These are phyloP conservation scores for Nicotiana otophora DNA, from an alignment of 257 asterid genomes.

Conservation along the genomic window DNA sequence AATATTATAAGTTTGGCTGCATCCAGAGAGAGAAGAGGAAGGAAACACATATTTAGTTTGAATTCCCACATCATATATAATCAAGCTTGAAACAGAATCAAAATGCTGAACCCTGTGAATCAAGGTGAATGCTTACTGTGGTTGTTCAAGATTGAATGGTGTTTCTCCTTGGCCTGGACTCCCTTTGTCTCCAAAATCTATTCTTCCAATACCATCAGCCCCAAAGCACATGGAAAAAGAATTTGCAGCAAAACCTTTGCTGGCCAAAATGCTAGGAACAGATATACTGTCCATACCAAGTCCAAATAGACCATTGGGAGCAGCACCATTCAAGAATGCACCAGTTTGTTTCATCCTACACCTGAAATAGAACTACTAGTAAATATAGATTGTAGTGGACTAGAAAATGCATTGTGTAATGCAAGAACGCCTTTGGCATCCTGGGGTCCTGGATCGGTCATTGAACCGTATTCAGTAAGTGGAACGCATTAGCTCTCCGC, in stretches of 20 bases:
- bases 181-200: constrained; percentile 84
- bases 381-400: not conserved
- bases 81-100: constrained; percentile 2
- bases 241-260: constrained; percentile 65
- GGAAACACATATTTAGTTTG: not conserved
- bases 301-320: constrained; percentile 86
- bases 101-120: not conserved
- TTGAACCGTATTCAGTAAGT: not conserved
- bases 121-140: constrained; percentile 43
- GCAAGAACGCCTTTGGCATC: not conserved
- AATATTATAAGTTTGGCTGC: constrained; percentile 70
- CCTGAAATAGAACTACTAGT: constrained; percentile 33
- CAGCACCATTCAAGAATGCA: constrained; percentile 72
- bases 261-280: constrained; percentile 73
- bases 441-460: not conserved
- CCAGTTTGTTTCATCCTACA: constrained; percentile 90
- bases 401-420: not conserved
- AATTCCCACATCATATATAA: not conserved
- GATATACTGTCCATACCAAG: constrained; percentile 69
- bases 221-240: constrained; percentile 96
- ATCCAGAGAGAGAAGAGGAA: not conserved
- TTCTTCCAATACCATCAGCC: constrained; percentile 70
- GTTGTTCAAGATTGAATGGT: constrained; percentile 47
- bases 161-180: constrained; percentile 53
- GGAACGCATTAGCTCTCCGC: not conserved